Evolutionary conservation across 768 basidiomycete species (phyloP), one percentile per base, ranked within the genome.

Genomic region (Pleurotus platypus): DNA sequence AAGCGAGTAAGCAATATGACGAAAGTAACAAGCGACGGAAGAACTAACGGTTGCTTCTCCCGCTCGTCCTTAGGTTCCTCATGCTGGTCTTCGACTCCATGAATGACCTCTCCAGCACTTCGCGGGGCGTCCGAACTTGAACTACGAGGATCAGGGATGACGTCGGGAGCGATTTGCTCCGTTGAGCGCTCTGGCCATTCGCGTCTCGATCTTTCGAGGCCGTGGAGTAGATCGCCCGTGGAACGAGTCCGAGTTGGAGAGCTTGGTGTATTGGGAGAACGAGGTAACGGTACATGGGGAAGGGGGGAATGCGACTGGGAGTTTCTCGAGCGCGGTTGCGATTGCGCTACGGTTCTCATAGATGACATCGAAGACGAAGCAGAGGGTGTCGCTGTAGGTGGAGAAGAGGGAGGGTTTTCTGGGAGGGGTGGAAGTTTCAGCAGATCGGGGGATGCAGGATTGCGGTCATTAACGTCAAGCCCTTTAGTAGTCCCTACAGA

Each of bases 371-470:
- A 54, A 11, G 51, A 54, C 12, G 51, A 54, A 16, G 69, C 66
- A 12, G 75, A 67, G 27, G 78, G 76, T 4, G 81, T 71, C 9
- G 75, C 76, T 4, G 79, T 82, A 0, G 85, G 82, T 22, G 84
- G 83, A 24, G 73, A 73, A 7, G 81, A 78, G 20, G 75, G 71
- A 22, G 82, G 79, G 51, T 70, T 73, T 53, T 89, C 86, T 78
- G 83, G 85, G 47, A 81, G 79, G 22, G 77, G 75, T 26, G 77
- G 74, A 55, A 79, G 73, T 49, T 69, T 69, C 43, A 88, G 64
- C 20, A 81, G 68, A 45, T 82, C 81, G 3, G 90, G 88, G 15
- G 89, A 90, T 7, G 88, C 87, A 46, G 88, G 87, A 69, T 91
- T 92, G 62, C 82, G 78, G 62, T 82, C 78, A 55, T 81, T 79